These are phyloP conservation scores for Gossypium raimondii DNA, from an alignment of 345 rosid species.

Conservation along the genomic window DNA sequence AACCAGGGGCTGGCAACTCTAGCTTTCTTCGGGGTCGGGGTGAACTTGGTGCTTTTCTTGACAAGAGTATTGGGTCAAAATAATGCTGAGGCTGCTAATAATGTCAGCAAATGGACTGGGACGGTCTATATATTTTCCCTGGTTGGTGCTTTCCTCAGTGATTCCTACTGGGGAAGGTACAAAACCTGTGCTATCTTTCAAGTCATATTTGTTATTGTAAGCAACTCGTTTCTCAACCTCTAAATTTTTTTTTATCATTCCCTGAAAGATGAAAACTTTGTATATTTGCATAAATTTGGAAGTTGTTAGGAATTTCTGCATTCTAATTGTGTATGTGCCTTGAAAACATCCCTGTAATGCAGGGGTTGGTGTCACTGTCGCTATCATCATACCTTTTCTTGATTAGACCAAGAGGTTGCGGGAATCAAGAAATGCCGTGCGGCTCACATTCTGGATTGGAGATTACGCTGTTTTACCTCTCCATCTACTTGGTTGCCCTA, in stretches of 20 bases:
- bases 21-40: constrained; percentile 98
- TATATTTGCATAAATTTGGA: not conserved
- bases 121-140: constrained; percentile 98
- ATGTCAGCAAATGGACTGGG: constrained; percentile 99
- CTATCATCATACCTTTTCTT: constrained; percentile 72
- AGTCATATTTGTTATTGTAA: constrained; percentile 85
- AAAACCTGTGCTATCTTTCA: constrained; percentile 98
- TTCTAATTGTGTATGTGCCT: constrained; percentile 6
- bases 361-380: constrained; percentile 78
- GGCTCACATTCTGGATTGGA: constrained; percentile 65
- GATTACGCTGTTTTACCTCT: constrained; percentile 73
- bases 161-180: constrained; percentile 99
- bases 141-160: constrained; percentile 94
- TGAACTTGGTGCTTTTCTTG: constrained; percentile 88
- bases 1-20: constrained; percentile 96
- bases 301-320: not conserved
- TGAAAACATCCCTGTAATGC: constrained; percentile 5
- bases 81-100: constrained; percentile 97
- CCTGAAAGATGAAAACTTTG: no score
- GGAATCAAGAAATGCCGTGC: constrained; percentile 59
- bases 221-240: constrained; percentile 14
- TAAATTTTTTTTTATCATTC: no score
- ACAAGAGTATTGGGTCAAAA: constrained; percentile 87
- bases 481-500: constrained; percentile 79
- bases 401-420: constrained; percentile 81